phyloP scores from a whole-genome alignment of 2,329 filamentous ascomycete genomes.

The Penicillium polonicum region DNA sequence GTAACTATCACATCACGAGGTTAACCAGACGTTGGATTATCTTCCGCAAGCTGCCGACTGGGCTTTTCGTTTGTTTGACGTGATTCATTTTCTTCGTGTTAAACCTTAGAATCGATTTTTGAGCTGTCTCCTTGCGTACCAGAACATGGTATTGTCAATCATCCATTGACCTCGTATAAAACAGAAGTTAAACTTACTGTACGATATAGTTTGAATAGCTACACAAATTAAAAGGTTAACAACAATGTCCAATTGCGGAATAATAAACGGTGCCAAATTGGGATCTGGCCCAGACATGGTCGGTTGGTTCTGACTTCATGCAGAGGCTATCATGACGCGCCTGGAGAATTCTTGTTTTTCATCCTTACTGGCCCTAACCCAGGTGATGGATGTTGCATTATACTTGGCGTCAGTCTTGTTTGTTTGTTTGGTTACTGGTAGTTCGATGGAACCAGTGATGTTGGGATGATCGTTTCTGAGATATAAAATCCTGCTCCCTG shows the following conservation, averaged over 20 bases:
- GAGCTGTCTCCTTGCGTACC: neutral
- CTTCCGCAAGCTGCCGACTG: conserved; percentile 16
- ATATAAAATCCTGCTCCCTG: conserved; percentile 3
- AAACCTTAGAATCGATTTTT: neutral
- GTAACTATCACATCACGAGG: neutral
- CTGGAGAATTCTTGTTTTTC: conserved; percentile 22
- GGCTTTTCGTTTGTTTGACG: neutral
- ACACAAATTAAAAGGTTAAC: neutral
- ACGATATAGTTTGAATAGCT: neutral
- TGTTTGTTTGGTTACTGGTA: conserved; percentile 9
- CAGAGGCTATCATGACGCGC: conserved; percentile 31
- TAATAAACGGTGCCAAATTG: neutral
- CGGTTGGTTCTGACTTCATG: conserved; percentile 21
- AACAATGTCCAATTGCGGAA: neutral
- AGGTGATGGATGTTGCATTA: conserved; percentile 2
- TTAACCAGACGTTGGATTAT: neutral
- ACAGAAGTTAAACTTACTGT: neutral
- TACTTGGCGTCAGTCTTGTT: conserved; percentile 16
- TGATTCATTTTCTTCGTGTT: neutral
- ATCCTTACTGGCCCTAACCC: conserved; percentile 13
- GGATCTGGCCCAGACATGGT: conserved; percentile 2
- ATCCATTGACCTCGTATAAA: neutral
- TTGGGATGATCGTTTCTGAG: neutral
- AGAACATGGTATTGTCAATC: conserved; percentile 1
- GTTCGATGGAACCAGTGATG: neutral